These are phyloP conservation scores for Angophora floribunda DNA, from an alignment of 345 rosid genomes.

Conservation along the genomic window DNA sequence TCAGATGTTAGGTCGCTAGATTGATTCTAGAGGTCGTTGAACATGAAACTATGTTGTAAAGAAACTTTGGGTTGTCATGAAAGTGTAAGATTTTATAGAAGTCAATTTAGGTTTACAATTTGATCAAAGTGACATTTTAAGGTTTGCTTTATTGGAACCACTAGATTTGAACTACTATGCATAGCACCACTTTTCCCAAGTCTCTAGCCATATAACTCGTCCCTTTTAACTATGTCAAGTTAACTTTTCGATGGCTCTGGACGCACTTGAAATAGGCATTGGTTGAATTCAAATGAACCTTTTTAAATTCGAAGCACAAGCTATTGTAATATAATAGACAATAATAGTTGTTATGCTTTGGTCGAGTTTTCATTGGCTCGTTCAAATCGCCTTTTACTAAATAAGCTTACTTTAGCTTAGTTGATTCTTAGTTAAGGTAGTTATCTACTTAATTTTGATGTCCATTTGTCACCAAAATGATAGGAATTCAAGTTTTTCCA, in stretches of 20 bases:
- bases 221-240: background rate
- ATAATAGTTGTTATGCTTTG: background rate
- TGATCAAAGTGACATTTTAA: background rate
- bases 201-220: background rate
- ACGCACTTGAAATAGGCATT: background rate
- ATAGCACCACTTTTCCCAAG: background rate
- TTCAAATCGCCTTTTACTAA: background rate
- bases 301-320: background rate
- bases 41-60: background rate
- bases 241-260: background rate
- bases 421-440: background rate
- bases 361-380: background rate
- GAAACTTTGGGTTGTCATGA: background rate
- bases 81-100: background rate
- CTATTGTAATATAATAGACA: accelerated
- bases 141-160: background rate
- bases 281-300: background rate
- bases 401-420: background rate
- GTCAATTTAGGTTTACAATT: background rate
- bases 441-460: background rate
- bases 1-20: background rate
- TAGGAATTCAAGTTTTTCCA: background rate
- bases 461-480: background rate
- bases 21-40: background rate
- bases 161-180: background rate